Base-by-base conservation (phyloP, 2,329 filamentous ascomycete genomes). In the Epichloe baconii region DNA sequence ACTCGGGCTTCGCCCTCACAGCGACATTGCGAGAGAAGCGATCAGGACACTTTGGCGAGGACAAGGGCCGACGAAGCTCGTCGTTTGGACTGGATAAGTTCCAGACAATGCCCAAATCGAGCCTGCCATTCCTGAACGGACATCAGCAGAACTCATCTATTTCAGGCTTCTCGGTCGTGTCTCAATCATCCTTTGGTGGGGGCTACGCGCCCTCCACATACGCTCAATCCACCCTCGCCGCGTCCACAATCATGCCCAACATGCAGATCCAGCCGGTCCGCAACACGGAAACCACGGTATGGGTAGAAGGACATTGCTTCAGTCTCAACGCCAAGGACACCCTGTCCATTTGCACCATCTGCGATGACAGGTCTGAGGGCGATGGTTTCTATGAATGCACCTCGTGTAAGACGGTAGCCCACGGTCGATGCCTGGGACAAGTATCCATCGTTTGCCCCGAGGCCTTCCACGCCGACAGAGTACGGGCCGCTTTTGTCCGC, bases 21-120 rank as follows among this genome's bases (percentile, higher is more conserved):
- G 82, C 86, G 17, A 95, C 88, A 4, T 73, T 98, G 52, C 82
- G 89, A 35, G 93, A 97, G 69, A 98, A 97, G 72, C 81, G 91
- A 48, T 97, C 93, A 3, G 90, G 87, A 1, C 88, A 96, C 64
- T 95, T 97, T 58, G 66, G 66, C n/a, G 86, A 93, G 61, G 80
- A 85, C 55, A 71, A 77, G 57, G 85, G 85, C n/a, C 80, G 90
- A 53, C 81, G 91, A 57, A 96, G 90, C 70, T 95, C 90, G n/a
- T 95, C 90, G 1, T 94, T 95, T 67, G 87, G 85, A 34, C 75
- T 90, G 62, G 87, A 88, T 58, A 83, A 82, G 64, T 77, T 82
- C 57, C 76, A 76, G 38, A 80, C 82, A 1, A 68, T 84, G 19
- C 79, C 86, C 57, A 76, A 85, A 42, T 84, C 86, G 5, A 87